phyloP scores from a whole-genome alignment of 2,329 filamentous ascomycete species.

The Scolecobasidium constrictum region DNA sequence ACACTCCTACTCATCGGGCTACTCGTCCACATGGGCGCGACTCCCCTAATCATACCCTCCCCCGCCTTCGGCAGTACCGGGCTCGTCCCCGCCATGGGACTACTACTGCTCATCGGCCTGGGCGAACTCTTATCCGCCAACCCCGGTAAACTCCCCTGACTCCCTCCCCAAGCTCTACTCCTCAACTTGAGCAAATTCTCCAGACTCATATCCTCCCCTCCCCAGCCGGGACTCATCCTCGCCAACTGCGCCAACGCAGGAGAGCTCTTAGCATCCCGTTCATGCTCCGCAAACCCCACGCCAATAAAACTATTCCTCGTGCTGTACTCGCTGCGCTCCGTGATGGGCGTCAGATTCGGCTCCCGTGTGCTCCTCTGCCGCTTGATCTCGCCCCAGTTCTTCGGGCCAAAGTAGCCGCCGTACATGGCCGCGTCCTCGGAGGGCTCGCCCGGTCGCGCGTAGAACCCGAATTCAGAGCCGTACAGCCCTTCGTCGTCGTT shows the following conservation, averaged over 20 bases:
- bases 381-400: conserved; percentile 19
- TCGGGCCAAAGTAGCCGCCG: conserved; percentile 81
- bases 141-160: conserved; percentile 59
- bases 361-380: conserved; percentile 41
- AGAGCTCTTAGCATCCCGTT: conserved; percentile 46
- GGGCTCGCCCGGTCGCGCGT: conserved; percentile 42
- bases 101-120: conserved; percentile 22
- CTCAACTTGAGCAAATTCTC: conserved; percentile 62
- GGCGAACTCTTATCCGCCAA: conserved; percentile 38
- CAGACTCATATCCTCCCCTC: conserved; percentile 60
- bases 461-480: conserved; percentile 94
- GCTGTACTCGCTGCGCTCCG: conserved; percentile 89
- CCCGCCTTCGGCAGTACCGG: conserved; percentile 23
- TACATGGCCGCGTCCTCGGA: conserved; percentile 43
- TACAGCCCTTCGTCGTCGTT: conserved; percentile 92
- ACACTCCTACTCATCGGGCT: conserved; percentile 30
- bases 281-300: neutral
- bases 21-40: conserved; percentile 10
- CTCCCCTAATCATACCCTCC: neutral
- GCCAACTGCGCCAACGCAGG: conserved; percentile 71
- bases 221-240: conserved; percentile 30
- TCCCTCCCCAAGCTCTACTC: conserved; percentile 69
- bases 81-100: too few species aligned
- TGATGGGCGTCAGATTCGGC: conserved; percentile 91
- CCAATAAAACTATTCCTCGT: conserved; percentile 79